Conservation (phyloP, 352 stramenopile genomes). For the Pythium plurisporium region DNA sequence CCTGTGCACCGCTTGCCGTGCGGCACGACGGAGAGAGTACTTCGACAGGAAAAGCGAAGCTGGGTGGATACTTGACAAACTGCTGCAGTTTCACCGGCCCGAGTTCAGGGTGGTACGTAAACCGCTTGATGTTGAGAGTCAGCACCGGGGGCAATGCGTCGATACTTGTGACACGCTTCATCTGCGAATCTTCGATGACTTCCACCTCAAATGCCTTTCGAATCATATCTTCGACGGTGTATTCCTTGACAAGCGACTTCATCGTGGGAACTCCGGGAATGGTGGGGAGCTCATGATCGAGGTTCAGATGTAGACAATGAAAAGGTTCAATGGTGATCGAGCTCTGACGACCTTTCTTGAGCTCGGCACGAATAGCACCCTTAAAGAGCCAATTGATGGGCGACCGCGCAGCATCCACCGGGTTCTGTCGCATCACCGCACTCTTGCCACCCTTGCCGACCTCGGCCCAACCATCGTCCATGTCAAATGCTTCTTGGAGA, state of each 20-base stretch:
- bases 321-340: conserved; percentile 87
- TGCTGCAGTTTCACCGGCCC: conserved; percentile 79
- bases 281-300: conserved; percentile 45
- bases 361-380: conserved; percentile 66
- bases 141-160: conserved; percentile 75
- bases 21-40: conserved; percentile 63
- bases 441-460: conserved; percentile 76
- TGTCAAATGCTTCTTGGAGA: conserved; percentile 21
- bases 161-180: conserved; percentile 71
- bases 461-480: conserved; percentile 74
- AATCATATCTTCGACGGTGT: conserved; percentile 77
- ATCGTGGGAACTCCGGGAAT: conserved; percentile 22
- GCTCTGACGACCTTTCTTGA: conserved; percentile 68
- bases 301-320: conserved; percentile 77
- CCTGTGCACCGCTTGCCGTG: conserved; percentile 36
- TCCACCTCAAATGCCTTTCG: conserved; percentile 68
- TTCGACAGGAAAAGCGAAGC: conserved; percentile 64
- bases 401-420: conserved; percentile 53
- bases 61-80: conserved; percentile 76
- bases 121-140: conserved; percentile 81
- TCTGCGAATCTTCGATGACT: conserved; percentile 59
- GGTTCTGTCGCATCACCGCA: conserved; percentile 69
- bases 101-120: conserved; percentile 77
- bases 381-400: conserved; percentile 87
- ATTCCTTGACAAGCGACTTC: conserved; percentile 39